Evolutionary conservation across 2,329 filamentous ascomycete species (phyloP).

Genomic region (Amauroascus verrucosus): DNA sequence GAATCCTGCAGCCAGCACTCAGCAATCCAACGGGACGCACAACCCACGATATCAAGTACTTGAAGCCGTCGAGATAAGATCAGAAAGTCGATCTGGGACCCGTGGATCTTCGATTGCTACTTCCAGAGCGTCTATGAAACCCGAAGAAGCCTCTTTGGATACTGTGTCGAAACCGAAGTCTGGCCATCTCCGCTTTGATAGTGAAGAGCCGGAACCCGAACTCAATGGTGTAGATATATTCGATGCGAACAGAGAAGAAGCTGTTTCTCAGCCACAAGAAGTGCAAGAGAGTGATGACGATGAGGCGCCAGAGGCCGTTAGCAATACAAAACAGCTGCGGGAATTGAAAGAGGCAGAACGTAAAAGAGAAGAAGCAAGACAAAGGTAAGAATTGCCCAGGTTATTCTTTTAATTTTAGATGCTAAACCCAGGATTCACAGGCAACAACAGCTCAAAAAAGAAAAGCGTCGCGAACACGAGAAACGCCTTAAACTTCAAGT

Average conservation of each 20-base stretch:
- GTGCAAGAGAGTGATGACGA: constrained; percentile 31
- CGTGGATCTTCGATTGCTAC: constrained; percentile 4
- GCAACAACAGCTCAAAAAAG: constrained; percentile 30
- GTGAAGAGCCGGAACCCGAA: constrained; percentile 27
- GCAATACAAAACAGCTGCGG: constrained; percentile 32
- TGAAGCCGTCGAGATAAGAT: constrained; percentile 12
- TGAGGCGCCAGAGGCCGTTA: constrained; percentile 35
- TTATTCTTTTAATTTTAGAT: not conserved
- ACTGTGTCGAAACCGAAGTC: constrained; percentile 17
- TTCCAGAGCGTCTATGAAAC: not conserved
- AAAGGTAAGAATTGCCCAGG: constrained; percentile 27
- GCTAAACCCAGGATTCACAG: constrained; percentile 22
- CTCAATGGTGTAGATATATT: constrained; percentile 17
- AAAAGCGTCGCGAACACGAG: constrained; percentile 34
- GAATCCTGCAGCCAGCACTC: not conserved
- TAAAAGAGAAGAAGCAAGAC: constrained; percentile 29
- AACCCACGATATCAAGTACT: constrained; percentile 11
- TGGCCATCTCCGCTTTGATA: constrained; percentile 32
- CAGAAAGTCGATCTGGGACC: constrained; percentile 4
- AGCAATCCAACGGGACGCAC: not conserved
- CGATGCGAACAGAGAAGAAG: constrained; percentile 5
- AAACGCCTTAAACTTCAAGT: constrained; percentile 33
- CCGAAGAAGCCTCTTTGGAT: not conserved
- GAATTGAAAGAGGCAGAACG: constrained; percentile 32
- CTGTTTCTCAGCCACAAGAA: constrained; percentile 19